Percentiles rank a stretch among this genome's conserved stretches.
phyloP scores from a whole-genome alignment of 768 basidiomycete genomes.

The Lactifluus volemus region DNA sequence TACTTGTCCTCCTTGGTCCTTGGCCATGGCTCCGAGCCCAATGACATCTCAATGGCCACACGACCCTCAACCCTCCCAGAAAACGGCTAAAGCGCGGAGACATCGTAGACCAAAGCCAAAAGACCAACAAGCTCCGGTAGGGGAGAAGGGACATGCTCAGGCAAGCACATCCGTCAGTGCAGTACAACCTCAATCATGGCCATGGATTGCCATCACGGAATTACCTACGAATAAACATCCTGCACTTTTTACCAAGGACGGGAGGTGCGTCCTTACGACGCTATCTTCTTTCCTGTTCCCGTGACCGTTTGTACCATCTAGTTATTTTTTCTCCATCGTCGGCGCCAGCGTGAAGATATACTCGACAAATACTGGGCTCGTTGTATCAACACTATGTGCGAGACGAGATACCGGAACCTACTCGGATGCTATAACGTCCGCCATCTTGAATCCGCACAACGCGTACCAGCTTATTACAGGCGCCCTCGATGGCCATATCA shows the following conservation, averaged over 20 bases:
- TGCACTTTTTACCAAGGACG: slow-evolving; percentile 82
- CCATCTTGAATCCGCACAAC: slow-evolving; percentile 76
- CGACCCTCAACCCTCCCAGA: background rate
- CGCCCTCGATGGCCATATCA: slow-evolving; percentile 73
- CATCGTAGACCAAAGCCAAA: slow-evolving; percentile 34
- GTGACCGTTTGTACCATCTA: slow-evolving; percentile 26
- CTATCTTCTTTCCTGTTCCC: background rate
- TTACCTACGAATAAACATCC: slow-evolving; percentile 52
- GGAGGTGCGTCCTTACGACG: slow-evolving; percentile 46
- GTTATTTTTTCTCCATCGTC: slow-evolving; percentile 85
- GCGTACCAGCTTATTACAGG: slow-evolving; percentile 84
- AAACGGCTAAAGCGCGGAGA: slow-evolving; percentile 8
- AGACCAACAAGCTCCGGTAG: slow-evolving; percentile 22
- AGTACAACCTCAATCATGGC: slow-evolving; percentile 33
- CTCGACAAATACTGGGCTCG: slow-evolving; percentile 65
- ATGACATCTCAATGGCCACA: background rate
- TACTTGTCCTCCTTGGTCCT: background rate
- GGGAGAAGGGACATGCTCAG: slow-evolving; percentile 13
- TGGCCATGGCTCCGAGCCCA: slow-evolving; percentile 3
- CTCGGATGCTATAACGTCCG: slow-evolving; percentile 57
- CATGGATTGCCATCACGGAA: slow-evolving; percentile 68
- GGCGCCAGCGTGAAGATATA: slow-evolving; percentile 81
- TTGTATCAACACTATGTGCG: slow-evolving; percentile 77
- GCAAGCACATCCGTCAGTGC: slow-evolving; percentile 18
- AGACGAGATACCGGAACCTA: slow-evolving; percentile 31